Conservation (phyloP, 1,139 yeast species). For the Candida mesenterica region DNA sequence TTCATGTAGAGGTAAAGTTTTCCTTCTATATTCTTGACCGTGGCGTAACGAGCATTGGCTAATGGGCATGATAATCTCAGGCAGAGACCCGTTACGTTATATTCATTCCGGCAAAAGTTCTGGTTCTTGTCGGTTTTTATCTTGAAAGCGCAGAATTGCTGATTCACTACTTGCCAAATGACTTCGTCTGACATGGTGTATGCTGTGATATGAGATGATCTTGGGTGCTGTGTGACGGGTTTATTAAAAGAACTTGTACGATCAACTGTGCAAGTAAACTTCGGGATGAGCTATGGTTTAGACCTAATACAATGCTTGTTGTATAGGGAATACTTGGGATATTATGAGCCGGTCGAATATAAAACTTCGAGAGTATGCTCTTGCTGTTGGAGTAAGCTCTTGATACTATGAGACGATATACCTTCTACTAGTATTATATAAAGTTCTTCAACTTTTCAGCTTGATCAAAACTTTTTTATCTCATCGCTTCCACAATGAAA, state of each 20-base stretch:
- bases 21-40: constrained; percentile 88
- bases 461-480: constrained; percentile 3
- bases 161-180: constrained; percentile 89
- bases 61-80: constrained; percentile 91
- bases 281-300: too few relatives aligned
- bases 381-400: too few relatives aligned
- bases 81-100: constrained; percentile 88
- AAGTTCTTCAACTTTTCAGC: background rate
- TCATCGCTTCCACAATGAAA: constrained; percentile 6
- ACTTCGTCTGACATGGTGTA: constrained; percentile 53
- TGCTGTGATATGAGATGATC: background rate
- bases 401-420: too few relatives aligned
- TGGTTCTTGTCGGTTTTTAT: constrained; percentile 77
- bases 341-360: too few relatives aligned
- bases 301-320: too few relatives aligned
- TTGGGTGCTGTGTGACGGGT: too few relatives aligned
- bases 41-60: constrained; percentile 94
- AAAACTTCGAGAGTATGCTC: too few relatives aligned
- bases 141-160: constrained; percentile 87
- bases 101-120: constrained; percentile 83
- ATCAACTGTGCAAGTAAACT: too few relatives aligned
- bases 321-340: too few relatives aligned
- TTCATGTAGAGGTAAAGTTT: constrained; percentile 89
- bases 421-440: background rate
- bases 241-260: too few relatives aligned